phyloP scores from a whole-genome alignment of 352 stramenopile species.

The Aphanomyces astaci region DNA sequence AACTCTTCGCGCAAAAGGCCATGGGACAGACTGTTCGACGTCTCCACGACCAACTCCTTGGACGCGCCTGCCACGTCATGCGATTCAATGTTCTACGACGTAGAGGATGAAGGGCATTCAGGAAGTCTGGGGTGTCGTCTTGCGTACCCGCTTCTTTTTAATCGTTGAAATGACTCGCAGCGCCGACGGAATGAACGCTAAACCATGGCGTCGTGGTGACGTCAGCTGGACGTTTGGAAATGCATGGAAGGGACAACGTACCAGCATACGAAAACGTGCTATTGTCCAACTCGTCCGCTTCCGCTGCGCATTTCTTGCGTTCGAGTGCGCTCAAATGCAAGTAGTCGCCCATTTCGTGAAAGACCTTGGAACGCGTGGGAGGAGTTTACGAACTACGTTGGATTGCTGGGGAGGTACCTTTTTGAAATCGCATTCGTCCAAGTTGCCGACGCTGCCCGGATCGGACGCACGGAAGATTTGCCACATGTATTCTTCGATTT shows the following conservation, averaged over 20 bases:
- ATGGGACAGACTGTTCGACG: conserved; percentile 52
- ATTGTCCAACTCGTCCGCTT: conserved; percentile 56
- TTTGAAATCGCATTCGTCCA: conserved; percentile 40
- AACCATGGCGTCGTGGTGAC: neutral
- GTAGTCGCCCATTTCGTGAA: conserved; percentile 32
- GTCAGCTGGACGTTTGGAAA: neutral
- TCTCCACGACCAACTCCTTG: conserved; percentile 22
- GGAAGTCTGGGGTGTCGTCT: conserved; percentile 39
- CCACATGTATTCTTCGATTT: conserved; percentile 40
- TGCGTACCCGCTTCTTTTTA: conserved; percentile 28
- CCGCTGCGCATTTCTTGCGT: conserved; percentile 48
- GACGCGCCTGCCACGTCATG: neutral
- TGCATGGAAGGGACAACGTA: neutral
- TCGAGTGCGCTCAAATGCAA: conserved; percentile 52
- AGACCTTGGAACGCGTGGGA: no score
- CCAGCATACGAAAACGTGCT: conserved; percentile 3
- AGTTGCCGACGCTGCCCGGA: conserved; percentile 32
- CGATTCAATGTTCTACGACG: conserved; percentile 36
- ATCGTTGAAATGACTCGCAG: conserved; percentile 31
- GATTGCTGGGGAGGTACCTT: conserved; percentile 29
- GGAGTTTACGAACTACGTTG: no score
- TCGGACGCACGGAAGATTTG: conserved; percentile 42
- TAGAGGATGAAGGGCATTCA: conserved; percentile 42
- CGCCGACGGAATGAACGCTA: conserved; percentile 1
- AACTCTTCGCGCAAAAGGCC: conserved; percentile 76